A percentile compares a stretch with the other conserved stretches of the same genome.
phyloP scores from a whole-genome alignment of 2,329 filamentous ascomycete genomes.

The Knufia petricola region DNA sequence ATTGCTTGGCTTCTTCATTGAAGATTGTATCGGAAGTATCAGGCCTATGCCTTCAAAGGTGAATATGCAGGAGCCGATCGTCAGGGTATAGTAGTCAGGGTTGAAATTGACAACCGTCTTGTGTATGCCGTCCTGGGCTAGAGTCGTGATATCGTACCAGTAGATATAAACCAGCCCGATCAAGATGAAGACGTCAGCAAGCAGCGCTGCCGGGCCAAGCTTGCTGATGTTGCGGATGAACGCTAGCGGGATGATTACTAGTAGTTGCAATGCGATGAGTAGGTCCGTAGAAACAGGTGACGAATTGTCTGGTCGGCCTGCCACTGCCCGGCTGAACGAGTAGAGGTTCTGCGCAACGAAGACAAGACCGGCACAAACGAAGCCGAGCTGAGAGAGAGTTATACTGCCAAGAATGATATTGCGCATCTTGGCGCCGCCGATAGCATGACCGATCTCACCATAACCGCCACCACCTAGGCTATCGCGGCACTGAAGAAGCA shows the following conservation, averaged over 20 bases:
- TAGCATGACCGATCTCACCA: conserved; percentile 60
- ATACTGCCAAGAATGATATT: conserved; percentile 60
- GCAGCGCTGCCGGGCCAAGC: conserved; percentile 56
- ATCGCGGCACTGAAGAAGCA: conserved; percentile 58
- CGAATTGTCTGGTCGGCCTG: conserved; percentile 27
- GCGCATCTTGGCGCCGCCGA: conserved; percentile 55
- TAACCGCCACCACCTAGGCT: conserved; percentile 57
- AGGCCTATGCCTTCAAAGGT: conserved; percentile 71
- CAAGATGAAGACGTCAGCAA: conserved; percentile 64
- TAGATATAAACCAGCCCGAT: conserved; percentile 65
- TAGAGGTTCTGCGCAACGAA: conserved; percentile 67
- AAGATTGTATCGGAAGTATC: conserved; percentile 66
- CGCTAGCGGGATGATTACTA: conserved; percentile 55
- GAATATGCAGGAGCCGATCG: conserved; percentile 64
- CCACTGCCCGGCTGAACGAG: conserved; percentile 57
- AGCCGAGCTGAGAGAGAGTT: conserved; percentile 64
- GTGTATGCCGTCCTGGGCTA: conserved; percentile 49
- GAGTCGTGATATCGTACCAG: conserved; percentile 54
- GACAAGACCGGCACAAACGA: conserved; percentile 68
- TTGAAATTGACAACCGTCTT: conserved; percentile 60
- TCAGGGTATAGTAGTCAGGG: conserved; percentile 57
- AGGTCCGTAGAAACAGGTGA: conserved; percentile 45
- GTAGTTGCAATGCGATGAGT: conserved; percentile 57
- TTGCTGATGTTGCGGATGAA: conserved; percentile 68
- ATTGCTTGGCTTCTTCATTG: conserved; percentile 60